Conservation (phyloP, 129 eudicot species). For the Centella asiatica region DNA sequence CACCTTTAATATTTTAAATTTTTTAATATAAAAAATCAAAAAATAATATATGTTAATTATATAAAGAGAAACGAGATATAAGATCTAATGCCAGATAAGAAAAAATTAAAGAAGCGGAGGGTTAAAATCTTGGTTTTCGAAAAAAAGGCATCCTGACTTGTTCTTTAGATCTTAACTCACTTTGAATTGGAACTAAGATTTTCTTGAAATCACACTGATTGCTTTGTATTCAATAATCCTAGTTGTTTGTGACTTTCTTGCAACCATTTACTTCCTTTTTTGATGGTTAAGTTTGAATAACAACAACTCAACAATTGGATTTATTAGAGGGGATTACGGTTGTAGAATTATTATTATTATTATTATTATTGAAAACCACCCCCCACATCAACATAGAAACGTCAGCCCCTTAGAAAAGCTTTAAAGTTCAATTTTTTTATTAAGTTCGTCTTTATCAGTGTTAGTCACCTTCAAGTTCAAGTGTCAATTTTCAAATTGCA, state of each 20-base stretch:
- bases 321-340: too few relatives aligned
- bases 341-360: too few relatives aligned
- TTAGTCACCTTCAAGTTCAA: constrained; percentile 15
- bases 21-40: too few relatives aligned
- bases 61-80: too few relatives aligned
- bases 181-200: background rate
- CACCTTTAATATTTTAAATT: too few relatives aligned
- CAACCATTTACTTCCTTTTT: background rate
- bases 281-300: background rate
- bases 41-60: too few relatives aligned
- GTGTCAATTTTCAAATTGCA: constrained; percentile 8
- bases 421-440: background rate
- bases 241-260: background rate
- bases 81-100: too few relatives aligned
- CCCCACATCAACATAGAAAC: background rate
- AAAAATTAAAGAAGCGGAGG: too few relatives aligned
- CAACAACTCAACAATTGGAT: background rate
- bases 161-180: constrained; percentile 28
- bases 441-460: constrained; percentile 13
- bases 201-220: constrained; percentile 9
- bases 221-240: constrained; percentile 1
- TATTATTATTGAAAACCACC: background rate
- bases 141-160: constrained; percentile 26
- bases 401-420: background rate
- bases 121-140: background rate